Conservation (phyloP, 176 grass and related monocot genomes). For the Avena atlantica region DNA sequence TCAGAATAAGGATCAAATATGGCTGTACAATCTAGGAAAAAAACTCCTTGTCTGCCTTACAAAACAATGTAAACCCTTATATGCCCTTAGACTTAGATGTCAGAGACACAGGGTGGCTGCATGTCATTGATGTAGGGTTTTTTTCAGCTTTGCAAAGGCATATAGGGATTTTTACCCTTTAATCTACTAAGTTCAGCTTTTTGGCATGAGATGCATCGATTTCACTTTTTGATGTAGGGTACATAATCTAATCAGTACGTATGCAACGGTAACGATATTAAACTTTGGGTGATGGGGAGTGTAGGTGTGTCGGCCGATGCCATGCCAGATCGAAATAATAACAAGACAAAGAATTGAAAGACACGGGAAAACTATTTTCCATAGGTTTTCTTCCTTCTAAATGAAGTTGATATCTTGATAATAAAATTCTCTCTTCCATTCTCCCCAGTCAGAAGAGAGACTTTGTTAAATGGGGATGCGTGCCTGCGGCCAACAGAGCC, state of each 20-base stretch:
- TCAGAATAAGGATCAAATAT: background rate
- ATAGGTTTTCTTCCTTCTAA: background rate
- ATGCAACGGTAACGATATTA: background rate
- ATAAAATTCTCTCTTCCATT: constrained; percentile 12
- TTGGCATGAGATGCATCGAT: background rate
- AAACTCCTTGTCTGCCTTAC: background rate
- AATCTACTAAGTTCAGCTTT: background rate
- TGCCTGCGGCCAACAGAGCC: background rate
- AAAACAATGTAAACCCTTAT: background rate
- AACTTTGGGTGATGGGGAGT: background rate
- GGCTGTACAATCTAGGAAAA: background rate
- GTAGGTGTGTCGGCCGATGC: background rate
- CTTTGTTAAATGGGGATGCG: background rate
- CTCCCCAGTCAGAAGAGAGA: background rate
- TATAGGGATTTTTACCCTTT: constrained; percentile 2
- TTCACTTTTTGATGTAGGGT: constrained; percentile 1
- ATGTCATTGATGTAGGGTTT: background rate
- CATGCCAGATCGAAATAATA: background rate
- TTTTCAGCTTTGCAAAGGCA: background rate
- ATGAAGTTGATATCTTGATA: background rate
- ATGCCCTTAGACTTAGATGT: background rate
- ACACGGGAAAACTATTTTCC: background rate
- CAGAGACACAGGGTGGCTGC: background rate
- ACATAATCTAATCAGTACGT: constrained; percentile 26
- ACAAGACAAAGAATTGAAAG: background rate